Evolutionary conservation across 148 eudicot species (phyloP), one percentile per base, ranked within the genome.

Genomic region (Silene conica): DNA sequence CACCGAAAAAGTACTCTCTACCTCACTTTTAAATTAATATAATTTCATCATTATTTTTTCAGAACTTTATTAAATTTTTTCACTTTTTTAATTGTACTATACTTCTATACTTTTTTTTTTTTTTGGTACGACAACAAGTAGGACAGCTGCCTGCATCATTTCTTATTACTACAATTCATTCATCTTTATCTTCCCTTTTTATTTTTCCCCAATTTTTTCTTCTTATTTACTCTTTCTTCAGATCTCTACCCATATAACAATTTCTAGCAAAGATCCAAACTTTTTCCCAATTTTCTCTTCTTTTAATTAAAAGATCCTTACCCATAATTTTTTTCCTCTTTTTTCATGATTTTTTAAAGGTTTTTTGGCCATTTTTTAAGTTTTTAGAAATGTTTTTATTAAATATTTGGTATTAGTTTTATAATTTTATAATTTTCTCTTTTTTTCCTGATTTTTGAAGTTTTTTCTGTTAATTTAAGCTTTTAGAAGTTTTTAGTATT

Each of bases 101-200:
- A 31, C 34, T 31, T 31, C 34, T 31, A 31, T 31, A 31, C 2
- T 46, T 46, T 46, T 11, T 48, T 48, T 48, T 48, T 12, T 48
- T 50, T 50, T 56, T 56, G 59, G 59, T 56, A 16, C 59, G 19
- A 56, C 59, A 50, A 50, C 55, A 50, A 50, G 20, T 3, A 7
- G 59, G 59, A 56, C 59, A 56, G 59, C 59, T 56, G 59, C 59
- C 59, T 16, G 59, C 59, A 4, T 56, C 21, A 56, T 56, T 56
- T 38, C 43, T 6, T 16, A 56, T n/a, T n/a, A 3, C 19, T n/a
- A 54, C 59, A 56, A 56, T 56, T 56, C 55, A 11, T 50, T 50
- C 59, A 56, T n/a, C 59, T 15, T 15, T 56, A 16, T 56, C 21
- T n/a, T n/a, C 21, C 21, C 59, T 56, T n/a, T 16, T n/a, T 14